Conservation (phyloP, 2,329 filamentous ascomycete genomes). For the Dactylellina drechsleri region DNA sequence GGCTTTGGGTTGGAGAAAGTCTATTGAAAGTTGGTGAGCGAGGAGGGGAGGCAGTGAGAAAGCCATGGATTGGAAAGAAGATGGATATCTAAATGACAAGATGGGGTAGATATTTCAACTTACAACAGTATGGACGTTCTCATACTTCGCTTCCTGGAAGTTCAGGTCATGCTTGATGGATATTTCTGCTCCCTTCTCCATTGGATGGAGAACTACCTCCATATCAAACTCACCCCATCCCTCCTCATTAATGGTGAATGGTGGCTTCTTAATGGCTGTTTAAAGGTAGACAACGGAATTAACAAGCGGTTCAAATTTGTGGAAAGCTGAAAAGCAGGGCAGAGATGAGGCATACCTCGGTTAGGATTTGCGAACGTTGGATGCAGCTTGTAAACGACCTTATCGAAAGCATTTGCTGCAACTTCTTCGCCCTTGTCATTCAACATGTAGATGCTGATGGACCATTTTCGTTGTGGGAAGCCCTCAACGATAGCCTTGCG, state of each 20-base stretch:
- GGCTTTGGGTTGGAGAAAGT: slow-evolving; percentile 93
- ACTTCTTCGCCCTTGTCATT: slow-evolving; percentile 87
- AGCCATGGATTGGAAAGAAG: background rate
- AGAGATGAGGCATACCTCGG: slow-evolving; percentile 74
- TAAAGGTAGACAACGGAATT: background rate
- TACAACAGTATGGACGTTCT: slow-evolving; percentile 79
- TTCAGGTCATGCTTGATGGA: slow-evolving; percentile 88
- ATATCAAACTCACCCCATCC: slow-evolving; percentile 99
- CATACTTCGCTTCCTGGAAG: slow-evolving; percentile 83
- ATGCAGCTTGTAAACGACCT: slow-evolving; percentile 91
- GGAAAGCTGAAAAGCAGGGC: background rate
- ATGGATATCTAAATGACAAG: background rate
- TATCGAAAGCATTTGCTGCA: slow-evolving; percentile 80
- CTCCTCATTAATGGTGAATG: slow-evolving; percentile 90
- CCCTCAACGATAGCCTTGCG: slow-evolving; percentile 79
- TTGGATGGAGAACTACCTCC: slow-evolving; percentile 81
- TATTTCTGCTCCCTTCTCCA: slow-evolving; percentile 86
- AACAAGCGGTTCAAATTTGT: background rate
- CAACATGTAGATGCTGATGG: slow-evolving; percentile 82
- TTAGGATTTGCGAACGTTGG: slow-evolving; percentile 88
- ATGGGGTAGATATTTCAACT: slow-evolving; percentile 59
- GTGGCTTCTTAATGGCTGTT: slow-evolving; percentile 80
- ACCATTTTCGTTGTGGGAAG: slow-evolving; percentile 93
- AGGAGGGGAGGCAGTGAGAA: no score
- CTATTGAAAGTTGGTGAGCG: slow-evolving; percentile 60